Evolutionary conservation across 768 basidiomycete genomes (phyloP).

Genomic region (Mycena galericulata): DNA sequence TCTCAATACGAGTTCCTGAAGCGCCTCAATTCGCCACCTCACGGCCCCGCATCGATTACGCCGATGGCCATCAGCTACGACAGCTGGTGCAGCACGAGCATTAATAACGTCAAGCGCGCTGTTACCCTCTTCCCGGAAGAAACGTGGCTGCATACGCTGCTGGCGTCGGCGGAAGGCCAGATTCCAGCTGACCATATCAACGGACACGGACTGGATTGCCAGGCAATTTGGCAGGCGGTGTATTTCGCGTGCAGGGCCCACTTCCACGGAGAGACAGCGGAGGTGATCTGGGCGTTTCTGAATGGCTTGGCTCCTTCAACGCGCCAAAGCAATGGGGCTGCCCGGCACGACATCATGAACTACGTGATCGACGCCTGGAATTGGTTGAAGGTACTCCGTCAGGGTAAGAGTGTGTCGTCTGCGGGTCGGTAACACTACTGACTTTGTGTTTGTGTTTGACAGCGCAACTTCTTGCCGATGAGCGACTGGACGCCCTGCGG

Average conservation of each 20-base stretch:
- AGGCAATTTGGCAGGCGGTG: conserved; percentile 16
- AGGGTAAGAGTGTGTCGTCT: too few species aligned
- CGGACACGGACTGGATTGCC: conserved; percentile 17
- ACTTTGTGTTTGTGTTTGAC: background rate
- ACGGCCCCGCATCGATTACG: background rate
- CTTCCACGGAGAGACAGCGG: conserved; percentile 27
- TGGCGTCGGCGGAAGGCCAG: conserved; percentile 19
- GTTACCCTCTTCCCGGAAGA: conserved; percentile 12
- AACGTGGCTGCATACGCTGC: conserved; percentile 14
- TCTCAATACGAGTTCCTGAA: conserved; percentile 6
- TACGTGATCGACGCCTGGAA: conserved; percentile 22
- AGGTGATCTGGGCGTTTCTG: conserved; percentile 18
- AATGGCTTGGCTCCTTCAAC: conserved; percentile 4
- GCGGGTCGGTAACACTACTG: background rate
- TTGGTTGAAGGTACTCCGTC: background rate
- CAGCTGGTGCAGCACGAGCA: conserved; percentile 11
- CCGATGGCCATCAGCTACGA: conserved; percentile 16
- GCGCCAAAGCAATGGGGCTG: conserved; percentile 14
- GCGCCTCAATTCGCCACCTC: conserved; percentile 16
- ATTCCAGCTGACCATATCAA: conserved; percentile 26
- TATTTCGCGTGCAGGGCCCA: conserved; percentile 19
- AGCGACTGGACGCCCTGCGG: conserved; percentile 9
- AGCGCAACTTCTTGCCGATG: conserved; percentile 18
- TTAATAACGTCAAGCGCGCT: conserved; percentile 6
- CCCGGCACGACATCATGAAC: conserved; percentile 18